Conservation (phyloP, 2,329 filamentous ascomycete genomes). For the Piedraia hortae region DNA sequence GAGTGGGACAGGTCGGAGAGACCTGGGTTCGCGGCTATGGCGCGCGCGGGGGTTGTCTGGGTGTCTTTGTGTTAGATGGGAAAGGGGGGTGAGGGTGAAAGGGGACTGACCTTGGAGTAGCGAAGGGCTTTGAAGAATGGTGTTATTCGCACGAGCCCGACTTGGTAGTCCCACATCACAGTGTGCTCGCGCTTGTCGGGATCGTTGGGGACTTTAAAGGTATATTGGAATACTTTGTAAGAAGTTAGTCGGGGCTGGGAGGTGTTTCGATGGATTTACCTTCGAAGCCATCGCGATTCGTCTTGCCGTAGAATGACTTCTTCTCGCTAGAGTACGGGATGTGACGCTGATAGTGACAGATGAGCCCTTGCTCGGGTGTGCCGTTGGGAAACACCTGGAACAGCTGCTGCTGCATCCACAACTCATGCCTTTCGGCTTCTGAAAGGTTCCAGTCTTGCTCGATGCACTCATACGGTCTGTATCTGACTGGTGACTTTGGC, state of each 20-base stretch:
- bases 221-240: slow-evolving; percentile 50
- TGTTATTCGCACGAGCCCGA: slow-evolving; percentile 78
- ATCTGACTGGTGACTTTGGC: slow-evolving; percentile 41
- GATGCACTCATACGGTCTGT: slow-evolving; percentile 38
- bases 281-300: slow-evolving; percentile 67
- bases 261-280: slow-evolving; percentile 23
- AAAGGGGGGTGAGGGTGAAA: slow-evolving; percentile 1
- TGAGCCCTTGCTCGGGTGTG: slow-evolving; percentile 12
- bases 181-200: slow-evolving; percentile 28
- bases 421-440: slow-evolving; percentile 14
- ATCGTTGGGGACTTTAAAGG: slow-evolving; percentile 42
- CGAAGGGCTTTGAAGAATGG: slow-evolving; percentile 79
- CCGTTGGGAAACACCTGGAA: slow-evolving; percentile 42
- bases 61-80: background rate
- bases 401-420: slow-evolving; percentile 28
- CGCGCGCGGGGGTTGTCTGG: slow-evolving; percentile 70
- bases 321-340: slow-evolving; percentile 92
- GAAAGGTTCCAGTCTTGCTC: slow-evolving; percentile 15
- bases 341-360: slow-evolving; percentile 27
- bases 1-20: slow-evolving; percentile 76
- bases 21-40: slow-evolving; percentile 39
- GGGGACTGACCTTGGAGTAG: slow-evolving; percentile 46
- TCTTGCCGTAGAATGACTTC: slow-evolving; percentile 66
- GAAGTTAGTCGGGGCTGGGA: slow-evolving; percentile 1
- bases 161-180: slow-evolving; percentile 93